phyloP scores from a whole-genome alignment of 2,329 filamentous ascomycete species.

The Xylaria sp. region DNA sequence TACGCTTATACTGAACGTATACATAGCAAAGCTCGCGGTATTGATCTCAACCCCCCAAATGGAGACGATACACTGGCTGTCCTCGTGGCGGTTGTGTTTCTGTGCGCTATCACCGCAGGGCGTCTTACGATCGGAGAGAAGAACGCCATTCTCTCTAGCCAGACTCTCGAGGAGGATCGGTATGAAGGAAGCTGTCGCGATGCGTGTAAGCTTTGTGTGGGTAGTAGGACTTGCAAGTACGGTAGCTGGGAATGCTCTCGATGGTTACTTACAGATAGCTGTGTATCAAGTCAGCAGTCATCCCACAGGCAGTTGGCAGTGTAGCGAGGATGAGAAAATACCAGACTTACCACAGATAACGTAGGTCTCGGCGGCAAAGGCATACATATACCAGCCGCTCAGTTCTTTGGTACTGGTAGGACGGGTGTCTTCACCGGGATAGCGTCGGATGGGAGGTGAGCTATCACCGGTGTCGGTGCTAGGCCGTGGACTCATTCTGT shows the following conservation, averaged over 20 bases:
- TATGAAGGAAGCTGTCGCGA: conserved; percentile 83
- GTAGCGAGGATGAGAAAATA: not conserved
- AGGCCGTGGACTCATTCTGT: conserved; percentile 51
- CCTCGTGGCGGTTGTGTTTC: conserved; percentile 55
- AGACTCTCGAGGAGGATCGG: conserved; percentile 95
- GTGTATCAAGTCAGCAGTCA: conserved; percentile 16
- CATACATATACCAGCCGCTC: conserved; percentile 94
- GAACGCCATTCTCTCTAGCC: conserved; percentile 88
- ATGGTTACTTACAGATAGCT: conserved; percentile 45
- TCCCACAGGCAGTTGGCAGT: not conserved
- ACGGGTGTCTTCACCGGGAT: conserved; percentile 86
- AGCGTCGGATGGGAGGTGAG: conserved; percentile 60
- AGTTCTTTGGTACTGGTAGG: conserved; percentile 89
- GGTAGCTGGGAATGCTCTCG: not conserved
- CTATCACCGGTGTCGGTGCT: conserved; percentile 52
- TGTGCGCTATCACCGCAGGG: conserved; percentile 76
- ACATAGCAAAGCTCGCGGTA: conserved; percentile 97
- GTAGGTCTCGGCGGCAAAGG: conserved; percentile 96
- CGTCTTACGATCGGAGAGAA: conserved; percentile 78
- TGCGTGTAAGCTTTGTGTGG: conserved; percentile 31
- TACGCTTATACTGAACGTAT: conserved; percentile 94
- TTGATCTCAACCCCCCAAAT: conserved; percentile 89
- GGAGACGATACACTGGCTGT: conserved; percentile 81
- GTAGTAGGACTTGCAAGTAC: not conserved
- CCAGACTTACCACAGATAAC: conserved; percentile 86